Evolutionary conservation across 2,329 filamentous ascomycete genomes (phyloP).

Genomic region (Claviceps arundinis): DNA sequence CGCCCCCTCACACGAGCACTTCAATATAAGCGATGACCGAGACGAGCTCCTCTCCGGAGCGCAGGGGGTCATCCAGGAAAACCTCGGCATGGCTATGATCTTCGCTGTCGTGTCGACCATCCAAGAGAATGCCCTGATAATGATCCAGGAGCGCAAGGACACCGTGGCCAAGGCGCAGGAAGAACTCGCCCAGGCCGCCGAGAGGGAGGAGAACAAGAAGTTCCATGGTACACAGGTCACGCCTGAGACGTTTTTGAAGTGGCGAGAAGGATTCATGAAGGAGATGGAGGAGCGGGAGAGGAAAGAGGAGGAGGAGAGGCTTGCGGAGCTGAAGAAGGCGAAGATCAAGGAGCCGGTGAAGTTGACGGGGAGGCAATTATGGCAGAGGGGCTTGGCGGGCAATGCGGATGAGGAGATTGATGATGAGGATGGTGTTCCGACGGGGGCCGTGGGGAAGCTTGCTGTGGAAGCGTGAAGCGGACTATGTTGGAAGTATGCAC

Average conservation of each 20-base stretch:
- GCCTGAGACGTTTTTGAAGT: constrained; percentile 70
- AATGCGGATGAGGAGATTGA: constrained; percentile 55
- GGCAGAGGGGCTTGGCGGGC: constrained; percentile 59
- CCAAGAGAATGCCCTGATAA: constrained; percentile 80
- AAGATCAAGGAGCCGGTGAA: constrained; percentile 61
- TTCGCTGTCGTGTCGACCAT: constrained; percentile 80
- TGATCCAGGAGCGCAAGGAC: constrained; percentile 62
- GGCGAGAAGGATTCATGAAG: constrained; percentile 62
- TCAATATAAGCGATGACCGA: constrained; percentile 74
- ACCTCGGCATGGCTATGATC: constrained; percentile 93
- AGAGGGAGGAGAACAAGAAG: constrained; percentile 90
- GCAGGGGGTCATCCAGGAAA: constrained; percentile 71
- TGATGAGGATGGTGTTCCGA: constrained; percentile 45
- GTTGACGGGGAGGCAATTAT: constrained; percentile 62
- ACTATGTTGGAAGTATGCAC: not conserved
- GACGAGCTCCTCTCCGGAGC: constrained; percentile 57
- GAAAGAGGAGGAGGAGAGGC: constrained; percentile 60
- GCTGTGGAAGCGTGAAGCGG: constrained; percentile 42
- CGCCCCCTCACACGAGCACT: constrained; percentile 52
- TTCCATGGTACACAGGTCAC: constrained; percentile 87
- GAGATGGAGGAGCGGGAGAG: constrained; percentile 68
- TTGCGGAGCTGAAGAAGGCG: constrained; percentile 71
- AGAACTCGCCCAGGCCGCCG: constrained; percentile 42
- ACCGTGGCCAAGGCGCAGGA: constrained; percentile 46
- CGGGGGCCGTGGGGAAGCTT: constrained; percentile 55